phyloP scores from a whole-genome alignment of 805 yeast species.

The Phaffomyces thermotolerans region DNA sequence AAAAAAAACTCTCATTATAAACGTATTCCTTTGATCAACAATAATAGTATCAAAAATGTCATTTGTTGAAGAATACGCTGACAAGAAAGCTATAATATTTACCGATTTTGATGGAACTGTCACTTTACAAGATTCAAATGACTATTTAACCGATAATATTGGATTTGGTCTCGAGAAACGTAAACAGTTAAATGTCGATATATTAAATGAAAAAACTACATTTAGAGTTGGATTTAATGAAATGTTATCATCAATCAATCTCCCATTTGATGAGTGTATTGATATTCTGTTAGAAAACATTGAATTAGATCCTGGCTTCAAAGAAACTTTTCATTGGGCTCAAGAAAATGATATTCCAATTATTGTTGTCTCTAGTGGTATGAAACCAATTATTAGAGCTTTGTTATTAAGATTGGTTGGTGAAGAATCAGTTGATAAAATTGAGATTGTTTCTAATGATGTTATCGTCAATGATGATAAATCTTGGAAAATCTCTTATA shows the following conservation, averaged over 20 bases:
- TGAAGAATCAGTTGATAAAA: slow-evolving; percentile 57
- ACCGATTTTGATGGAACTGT: slow-evolving; percentile 99
- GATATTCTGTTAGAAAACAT: slow-evolving; percentile 59
- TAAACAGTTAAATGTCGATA: slow-evolving; percentile 57
- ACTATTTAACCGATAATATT: slow-evolving; percentile 76
- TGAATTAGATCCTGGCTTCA: slow-evolving; percentile 85
- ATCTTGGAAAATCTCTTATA: slow-evolving; percentile 78
- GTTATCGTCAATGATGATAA: slow-evolving; percentile 50
- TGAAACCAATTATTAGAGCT: slow-evolving; percentile 85
- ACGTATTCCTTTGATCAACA: no score
- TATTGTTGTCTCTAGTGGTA: slow-evolving; percentile 85
- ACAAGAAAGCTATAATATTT: slow-evolving; percentile 70
- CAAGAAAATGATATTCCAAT: slow-evolving; percentile 66
- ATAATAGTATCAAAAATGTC: slow-evolving; percentile 11
- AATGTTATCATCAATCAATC: slow-evolving; percentile 74
- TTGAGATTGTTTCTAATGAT: slow-evolving; percentile 78
- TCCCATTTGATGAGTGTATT: slow-evolving; percentile 79
- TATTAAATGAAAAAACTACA: slow-evolving; percentile 57
- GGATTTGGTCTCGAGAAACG: slow-evolving; percentile 80
- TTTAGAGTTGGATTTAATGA: slow-evolving; percentile 78
- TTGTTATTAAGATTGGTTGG: slow-evolving; percentile 72
- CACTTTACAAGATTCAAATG: slow-evolving; percentile 92
- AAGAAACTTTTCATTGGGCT: slow-evolving; percentile 75
- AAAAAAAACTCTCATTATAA: no score
- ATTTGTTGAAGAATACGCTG: slow-evolving; percentile 18